Conservation (phyloP, 352 stramenopile genomes). For the Phytophthora megakarya region DNA sequence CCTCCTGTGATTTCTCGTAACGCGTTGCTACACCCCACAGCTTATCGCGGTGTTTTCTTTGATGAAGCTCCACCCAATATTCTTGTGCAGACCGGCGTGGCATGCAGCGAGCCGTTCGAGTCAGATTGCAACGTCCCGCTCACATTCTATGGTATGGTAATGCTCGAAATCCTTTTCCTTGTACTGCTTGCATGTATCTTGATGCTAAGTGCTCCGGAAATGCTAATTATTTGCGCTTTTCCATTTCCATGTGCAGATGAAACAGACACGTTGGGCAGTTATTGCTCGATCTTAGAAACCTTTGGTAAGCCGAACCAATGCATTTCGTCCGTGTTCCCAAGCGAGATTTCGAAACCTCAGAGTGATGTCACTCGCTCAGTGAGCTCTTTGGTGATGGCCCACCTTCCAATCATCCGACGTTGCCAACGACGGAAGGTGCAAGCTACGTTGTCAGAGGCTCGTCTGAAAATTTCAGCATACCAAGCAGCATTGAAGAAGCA, state of each 20-base stretch:
- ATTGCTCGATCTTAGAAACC: constrained; percentile 38
- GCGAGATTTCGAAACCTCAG: constrained; percentile 23
- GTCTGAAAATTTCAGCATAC: constrained; percentile 29
- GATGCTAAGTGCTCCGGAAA: neutral
- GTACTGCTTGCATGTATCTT: neutral
- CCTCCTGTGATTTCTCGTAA: neutral
- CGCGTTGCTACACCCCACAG: constrained; percentile 35
- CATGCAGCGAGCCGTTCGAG: constrained; percentile 21
- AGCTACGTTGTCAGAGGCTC: constrained; percentile 37
- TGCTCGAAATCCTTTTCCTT: neutral
- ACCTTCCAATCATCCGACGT: constrained; percentile 36
- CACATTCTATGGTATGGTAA: constrained; percentile 40
- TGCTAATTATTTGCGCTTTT: constrained; percentile 17
- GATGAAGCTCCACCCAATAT: constrained; percentile 29
- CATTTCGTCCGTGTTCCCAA: constrained; percentile 38
- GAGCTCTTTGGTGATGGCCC: constrained; percentile 27
- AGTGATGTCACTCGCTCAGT: constrained; percentile 37
- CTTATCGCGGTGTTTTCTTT: constrained; percentile 35
- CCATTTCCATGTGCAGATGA: constrained; percentile 26
- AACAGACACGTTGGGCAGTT: constrained; percentile 26
- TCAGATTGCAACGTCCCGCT: constrained; percentile 31
- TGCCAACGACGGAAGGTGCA: constrained; percentile 36
- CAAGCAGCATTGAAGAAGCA: constrained; percentile 22
- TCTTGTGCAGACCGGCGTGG: constrained; percentile 1
- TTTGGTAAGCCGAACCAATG: constrained; percentile 44